phyloP scores from a whole-genome alignment of 257 asterid species.

The Solanum chmielewskii region DNA sequence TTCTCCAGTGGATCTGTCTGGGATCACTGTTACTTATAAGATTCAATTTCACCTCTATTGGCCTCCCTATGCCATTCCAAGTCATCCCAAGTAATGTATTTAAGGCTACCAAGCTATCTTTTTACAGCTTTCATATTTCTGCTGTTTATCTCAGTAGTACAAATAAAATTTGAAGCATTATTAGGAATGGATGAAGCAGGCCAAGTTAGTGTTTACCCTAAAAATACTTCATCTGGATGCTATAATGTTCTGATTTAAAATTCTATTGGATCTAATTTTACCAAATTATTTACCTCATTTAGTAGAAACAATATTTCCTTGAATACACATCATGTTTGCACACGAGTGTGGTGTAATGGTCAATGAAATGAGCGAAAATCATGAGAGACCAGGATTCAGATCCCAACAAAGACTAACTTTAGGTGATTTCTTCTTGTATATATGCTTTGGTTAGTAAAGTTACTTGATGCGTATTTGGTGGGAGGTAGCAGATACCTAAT shows the following conservation, averaged over 20 bases:
- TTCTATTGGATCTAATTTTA: neutral
- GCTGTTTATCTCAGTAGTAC: neutral
- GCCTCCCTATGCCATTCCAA: conserved; percentile 10
- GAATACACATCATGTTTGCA: neutral
- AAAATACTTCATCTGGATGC: neutral
- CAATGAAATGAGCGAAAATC: neutral
- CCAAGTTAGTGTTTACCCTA: neutral
- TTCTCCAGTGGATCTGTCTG: conserved; percentile 8
- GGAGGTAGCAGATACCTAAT: neutral
- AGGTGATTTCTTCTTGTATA: neutral
- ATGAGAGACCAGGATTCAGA: neutral
- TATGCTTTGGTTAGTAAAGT: neutral
- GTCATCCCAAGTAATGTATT: neutral
- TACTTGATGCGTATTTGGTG: neutral
- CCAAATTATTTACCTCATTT: neutral
- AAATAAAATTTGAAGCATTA: neutral
- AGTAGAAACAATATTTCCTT: neutral
- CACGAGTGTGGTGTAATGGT: neutral
- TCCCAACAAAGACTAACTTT: neutral
- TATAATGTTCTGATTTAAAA: neutral
- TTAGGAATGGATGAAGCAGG: neutral
- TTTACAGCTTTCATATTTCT: neutral
- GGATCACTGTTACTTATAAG: conserved; percentile 6
- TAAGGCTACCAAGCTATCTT: neutral
- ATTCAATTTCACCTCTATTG: conserved; percentile 14